Evolutionary conservation across 1,284 basidiomycete genomes (phyloP), one percentile per base, ranked within the genome.

Genomic region (Irpex sp.): DNA sequence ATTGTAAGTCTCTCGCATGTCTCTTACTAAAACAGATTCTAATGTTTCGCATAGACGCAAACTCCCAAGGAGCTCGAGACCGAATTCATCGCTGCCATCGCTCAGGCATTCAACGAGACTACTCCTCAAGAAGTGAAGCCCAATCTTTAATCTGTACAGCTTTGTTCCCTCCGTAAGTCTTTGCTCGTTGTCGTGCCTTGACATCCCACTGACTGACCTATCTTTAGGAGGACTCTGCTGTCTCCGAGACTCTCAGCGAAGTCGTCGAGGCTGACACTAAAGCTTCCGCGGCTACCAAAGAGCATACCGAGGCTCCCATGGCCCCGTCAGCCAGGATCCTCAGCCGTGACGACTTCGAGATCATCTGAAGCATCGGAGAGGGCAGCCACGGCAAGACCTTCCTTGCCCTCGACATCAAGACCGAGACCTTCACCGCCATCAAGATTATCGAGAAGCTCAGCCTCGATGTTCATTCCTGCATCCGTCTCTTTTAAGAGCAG

Each of bases 361-460:
- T 37, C n/a, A 53, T 64, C 51, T 55, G 59, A 23, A 16, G 19
- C 36, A 53, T 65, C 39, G 63, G 62, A 14, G 19, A 61, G n/a
- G 62, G 63, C 16, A 58, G 58, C 9, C 56, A 59, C 14, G 63
- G 62, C 37, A 35, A 51, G n/a, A 61, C 63, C 48, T 65, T 42
- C 47, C 33, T 60, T 8, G 59, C 57, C 35, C 12, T 42, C 33
- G 53, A 60, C 42, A 33, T 18, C 12, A 28, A 18, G 36, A 63
- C 53, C 19, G n/a, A 52, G 14, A 7, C 36, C 10, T 28, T 48
- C 23, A 52, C 47, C n/a, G 62, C 63, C 8, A 8, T 65, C 37
- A 65, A 63, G 56, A 52, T 63, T n/a, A 49, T 65, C 23, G 36
- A 58, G 16, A 65, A 65, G 57, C 3, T 14, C 33, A 49, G n/a